phyloP scores from a whole-genome alignment of 2,329 filamentous ascomycete species.

The Elsinoe batatas region DNA sequence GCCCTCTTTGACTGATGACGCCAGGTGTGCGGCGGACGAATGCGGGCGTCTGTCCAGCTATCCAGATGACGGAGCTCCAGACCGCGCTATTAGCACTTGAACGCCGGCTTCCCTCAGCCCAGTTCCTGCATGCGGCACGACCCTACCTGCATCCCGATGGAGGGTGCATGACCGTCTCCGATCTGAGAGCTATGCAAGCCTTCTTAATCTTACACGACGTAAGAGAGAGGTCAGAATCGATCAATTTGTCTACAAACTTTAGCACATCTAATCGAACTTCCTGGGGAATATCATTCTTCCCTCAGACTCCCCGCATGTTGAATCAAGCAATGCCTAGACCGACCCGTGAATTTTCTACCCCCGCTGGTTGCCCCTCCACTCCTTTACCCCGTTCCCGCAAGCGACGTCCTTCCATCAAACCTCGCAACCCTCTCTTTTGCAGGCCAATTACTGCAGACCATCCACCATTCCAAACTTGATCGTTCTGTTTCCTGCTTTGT shows the following conservation, averaged over 20 bases:
- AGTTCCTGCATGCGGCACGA: conserved; percentile 9
- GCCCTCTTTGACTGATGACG: conserved; percentile 1
- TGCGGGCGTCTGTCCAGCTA: conserved; percentile 4
- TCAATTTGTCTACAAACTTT: neutral
- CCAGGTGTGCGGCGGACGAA: conserved; percentile 1
- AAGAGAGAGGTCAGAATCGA: neutral
- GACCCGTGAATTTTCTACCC: conserved; percentile 25
- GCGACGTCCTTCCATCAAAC: conserved; percentile 86
- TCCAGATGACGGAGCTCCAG: conserved; percentile 7
- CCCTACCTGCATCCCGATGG: neutral
- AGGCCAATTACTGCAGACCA: conserved; percentile 84
- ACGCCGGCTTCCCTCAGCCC: neutral
- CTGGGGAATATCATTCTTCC: neutral
- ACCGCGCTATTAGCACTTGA: neutral
- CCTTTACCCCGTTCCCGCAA: conserved; percentile 61
- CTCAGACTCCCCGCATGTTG: neutral
- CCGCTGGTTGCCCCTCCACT: conserved; percentile 19
- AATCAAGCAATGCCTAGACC: conserved; percentile 16
- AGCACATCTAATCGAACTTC: neutral
- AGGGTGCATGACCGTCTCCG: neutral
- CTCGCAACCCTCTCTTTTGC: conserved; percentile 84
- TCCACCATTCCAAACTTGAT: conserved; percentile 71
- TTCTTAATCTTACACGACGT: neutral
- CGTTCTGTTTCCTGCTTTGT: conserved; percentile 34
- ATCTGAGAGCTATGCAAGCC: no score